Evolutionary conservation across 805 yeast species (phyloP).

Genomic region (Starmerella vitae): DNA sequence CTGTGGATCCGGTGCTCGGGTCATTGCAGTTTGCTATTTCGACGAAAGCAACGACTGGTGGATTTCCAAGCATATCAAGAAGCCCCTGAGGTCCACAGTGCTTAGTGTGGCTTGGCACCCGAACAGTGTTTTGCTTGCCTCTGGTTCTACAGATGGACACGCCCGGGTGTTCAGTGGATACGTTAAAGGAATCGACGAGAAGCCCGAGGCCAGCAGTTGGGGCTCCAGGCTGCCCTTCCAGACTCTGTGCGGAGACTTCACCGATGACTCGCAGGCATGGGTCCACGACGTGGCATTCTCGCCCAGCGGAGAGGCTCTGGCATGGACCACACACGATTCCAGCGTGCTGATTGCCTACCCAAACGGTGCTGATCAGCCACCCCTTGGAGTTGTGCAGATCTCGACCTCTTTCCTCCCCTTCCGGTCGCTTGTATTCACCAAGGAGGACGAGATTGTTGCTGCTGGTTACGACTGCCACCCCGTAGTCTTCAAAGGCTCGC

Average conservation of each 20-base stretch:
- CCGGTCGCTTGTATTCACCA: constrained; percentile 55
- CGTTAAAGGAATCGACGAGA: constrained; percentile 74
- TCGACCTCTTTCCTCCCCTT: constrained; percentile 68
- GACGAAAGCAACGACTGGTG: constrained; percentile 98
- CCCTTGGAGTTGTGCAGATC: constrained; percentile 43
- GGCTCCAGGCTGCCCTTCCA: constrained; percentile 92
- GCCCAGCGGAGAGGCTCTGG: constrained; percentile 64
- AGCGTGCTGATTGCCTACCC: constrained; percentile 72
- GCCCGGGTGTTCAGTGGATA: constrained; percentile 80
- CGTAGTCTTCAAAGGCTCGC: constrained; percentile 62
- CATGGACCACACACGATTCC: constrained; percentile 77
- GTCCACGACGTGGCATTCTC: constrained; percentile 81
- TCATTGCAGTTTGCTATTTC: constrained; percentile 89
- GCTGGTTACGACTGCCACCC: constrained; percentile 94
- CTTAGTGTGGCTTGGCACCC: constrained; percentile 85
- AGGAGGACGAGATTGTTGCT: constrained; percentile 55
- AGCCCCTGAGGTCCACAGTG: constrained; percentile 81
- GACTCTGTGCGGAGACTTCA: constrained; percentile 71
- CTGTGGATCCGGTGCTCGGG: constrained; percentile 89
- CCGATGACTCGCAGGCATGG: constrained; percentile 69
- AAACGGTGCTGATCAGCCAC: constrained; percentile 50
- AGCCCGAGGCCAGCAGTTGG: constrained; percentile 76
- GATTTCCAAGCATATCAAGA: constrained; percentile 95
- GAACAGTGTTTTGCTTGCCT: constrained; percentile 72
- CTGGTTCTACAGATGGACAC: constrained; percentile 90